These are phyloP conservation scores for Penicillium glabrum DNA, from an alignment of 2,329 filamentous ascomycete genomes.

Conservation along the genomic window DNA sequence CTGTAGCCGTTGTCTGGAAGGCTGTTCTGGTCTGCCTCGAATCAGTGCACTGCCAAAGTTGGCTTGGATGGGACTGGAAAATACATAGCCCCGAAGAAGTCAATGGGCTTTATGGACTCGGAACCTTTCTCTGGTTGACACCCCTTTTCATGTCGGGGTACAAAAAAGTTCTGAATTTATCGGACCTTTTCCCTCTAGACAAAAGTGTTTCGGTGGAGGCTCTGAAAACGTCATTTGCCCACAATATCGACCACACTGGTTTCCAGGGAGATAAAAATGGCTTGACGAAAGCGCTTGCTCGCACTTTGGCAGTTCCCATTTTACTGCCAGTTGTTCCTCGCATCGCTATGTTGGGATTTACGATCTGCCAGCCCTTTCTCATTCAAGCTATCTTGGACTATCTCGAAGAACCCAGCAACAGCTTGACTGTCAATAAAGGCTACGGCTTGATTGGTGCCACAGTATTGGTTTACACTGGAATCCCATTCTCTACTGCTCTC, in stretches of 20 bases:
- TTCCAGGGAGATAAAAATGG: neutral
- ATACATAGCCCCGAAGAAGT: neutral
- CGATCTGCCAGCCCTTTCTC: neutral
- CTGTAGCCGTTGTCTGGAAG: neutral
- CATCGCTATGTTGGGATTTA: neutral
- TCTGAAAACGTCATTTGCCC: neutral
- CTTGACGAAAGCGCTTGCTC: neutral
- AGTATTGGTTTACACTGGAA: slow-evolving; percentile 43
- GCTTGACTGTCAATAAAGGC: slow-evolving; percentile 11
- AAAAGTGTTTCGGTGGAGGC: neutral
- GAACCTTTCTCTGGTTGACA: neutral
- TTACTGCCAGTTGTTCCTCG: neutral
- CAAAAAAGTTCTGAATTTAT: neutral
- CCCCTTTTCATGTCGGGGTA: neutral
- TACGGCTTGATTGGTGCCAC: slow-evolving; percentile 46
- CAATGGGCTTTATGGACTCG: neutral
- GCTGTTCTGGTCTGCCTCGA: neutral
- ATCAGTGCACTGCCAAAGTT: neutral
- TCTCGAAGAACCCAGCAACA: neutral
- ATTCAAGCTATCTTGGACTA: neutral
- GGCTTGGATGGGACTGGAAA: neutral
- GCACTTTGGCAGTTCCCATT: neutral
- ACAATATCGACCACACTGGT: neutral
- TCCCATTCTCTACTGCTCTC: slow-evolving; percentile 35
- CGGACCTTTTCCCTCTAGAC: neutral